Evolutionary conservation across 2,329 filamentous ascomycete species (phyloP).

Genomic region (Cyphellophora europaea): DNA sequence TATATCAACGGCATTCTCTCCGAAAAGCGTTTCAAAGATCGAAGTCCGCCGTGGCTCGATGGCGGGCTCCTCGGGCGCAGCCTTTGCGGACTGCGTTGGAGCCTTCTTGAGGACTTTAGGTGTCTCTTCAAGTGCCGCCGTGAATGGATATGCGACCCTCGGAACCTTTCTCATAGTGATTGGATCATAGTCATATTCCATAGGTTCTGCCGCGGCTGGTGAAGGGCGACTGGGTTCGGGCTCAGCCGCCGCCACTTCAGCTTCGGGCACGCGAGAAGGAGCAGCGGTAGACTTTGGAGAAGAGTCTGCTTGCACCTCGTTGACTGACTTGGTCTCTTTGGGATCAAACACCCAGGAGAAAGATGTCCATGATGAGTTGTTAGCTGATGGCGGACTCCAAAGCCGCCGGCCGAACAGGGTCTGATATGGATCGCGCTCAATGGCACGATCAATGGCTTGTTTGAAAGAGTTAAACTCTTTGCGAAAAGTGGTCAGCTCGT

Average conservation of each 20-base stretch:
- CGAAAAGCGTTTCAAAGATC: constrained; percentile 7
- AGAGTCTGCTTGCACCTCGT: background rate
- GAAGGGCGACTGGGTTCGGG: too few species aligned
- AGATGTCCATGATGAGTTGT: constrained; percentile 20
- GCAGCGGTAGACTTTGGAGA: background rate
- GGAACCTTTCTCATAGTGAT: constrained; percentile 32
- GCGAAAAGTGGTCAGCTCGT: constrained; percentile 4
- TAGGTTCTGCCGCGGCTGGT: too few species aligned
- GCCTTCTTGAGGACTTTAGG: too few species aligned
- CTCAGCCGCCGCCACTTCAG: too few species aligned
- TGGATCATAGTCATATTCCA: constrained; percentile 29
- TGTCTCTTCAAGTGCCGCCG: too few species aligned
- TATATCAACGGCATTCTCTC: constrained; percentile 18
- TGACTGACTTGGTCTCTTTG: constrained; percentile 7
- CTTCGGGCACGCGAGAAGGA: too few species aligned
- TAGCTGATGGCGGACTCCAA: constrained; percentile 11
- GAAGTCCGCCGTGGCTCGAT: constrained; percentile 13
- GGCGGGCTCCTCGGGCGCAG: too few species aligned
- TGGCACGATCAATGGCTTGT: constrained; percentile 23
- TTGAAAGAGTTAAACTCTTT: constrained; percentile 27
- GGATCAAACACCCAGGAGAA: constrained; percentile 22
- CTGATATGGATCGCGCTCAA: constrained; percentile 30
- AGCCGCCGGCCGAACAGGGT: constrained; percentile 30
- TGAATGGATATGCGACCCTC: too few species aligned
- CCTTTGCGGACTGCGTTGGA: too few species aligned